Evolutionary conservation across 352 stramenopile genomes (phyloP), one percentile per base, ranked within the genome.

Genomic region (Halophytophthora polymorphica): DNA sequence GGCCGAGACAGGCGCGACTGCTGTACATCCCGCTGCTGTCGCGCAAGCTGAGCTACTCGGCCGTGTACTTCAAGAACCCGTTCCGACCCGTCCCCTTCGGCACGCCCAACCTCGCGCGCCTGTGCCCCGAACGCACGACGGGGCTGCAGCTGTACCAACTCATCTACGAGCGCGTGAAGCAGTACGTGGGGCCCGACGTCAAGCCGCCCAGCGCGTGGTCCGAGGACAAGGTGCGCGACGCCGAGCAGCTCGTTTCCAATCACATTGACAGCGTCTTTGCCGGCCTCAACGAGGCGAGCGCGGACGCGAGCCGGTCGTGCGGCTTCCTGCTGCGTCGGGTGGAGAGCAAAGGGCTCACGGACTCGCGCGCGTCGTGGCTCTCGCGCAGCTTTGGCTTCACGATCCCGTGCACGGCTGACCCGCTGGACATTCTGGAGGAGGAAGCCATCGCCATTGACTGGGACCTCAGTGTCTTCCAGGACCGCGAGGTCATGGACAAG

Each of bases 21-120:
- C 61, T 93, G 21, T 91, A 93, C 51, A 83, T 91, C 15, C 83
- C 78, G 23, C 56, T 95, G 42, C 60, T 95, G 42, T 91, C 77
- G 31, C 81, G 85, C 35, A 95, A 95, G 52, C 67, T 95, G 44
- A 90, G 79, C 37, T 95, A 95, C 61, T 93, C 83, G 28, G 80
- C 83, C 6, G 66, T 93, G 45, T 95, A 95, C 50, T 95, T 90
- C 47, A 95, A 95, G 57, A 95, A 95, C 48, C 85, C 85, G 13
- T 95, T 95, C 66, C 77, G 83, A 0, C 85, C 85, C 2, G 75
- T 86, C 22, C 83, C 85, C n/a, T 95, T 95, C 39, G 81, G 85
- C 0, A 80, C 78, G n/a, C 83, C 85, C 21, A 91, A 91, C 48
- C 73, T 95, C n/a, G 65, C 90, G n/a, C 81, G 85, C 2, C 67